phyloP scores from a whole-genome alignment of 106 monocot species.

The Dendrobium officinale region DNA sequence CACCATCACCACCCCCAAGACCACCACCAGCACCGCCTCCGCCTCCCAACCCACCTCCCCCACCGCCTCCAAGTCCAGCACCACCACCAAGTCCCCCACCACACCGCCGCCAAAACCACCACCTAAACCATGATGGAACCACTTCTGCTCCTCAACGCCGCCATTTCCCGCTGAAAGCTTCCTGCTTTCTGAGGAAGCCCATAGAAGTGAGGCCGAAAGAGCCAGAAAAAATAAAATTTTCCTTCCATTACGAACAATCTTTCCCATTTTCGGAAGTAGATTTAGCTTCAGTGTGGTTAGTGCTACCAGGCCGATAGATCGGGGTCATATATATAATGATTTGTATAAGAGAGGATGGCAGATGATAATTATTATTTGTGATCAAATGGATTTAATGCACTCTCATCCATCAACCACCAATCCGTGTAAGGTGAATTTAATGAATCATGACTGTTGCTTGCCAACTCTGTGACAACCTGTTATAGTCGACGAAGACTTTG shows the following conservation, averaged over 20 bases:
- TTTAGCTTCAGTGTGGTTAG: not conserved
- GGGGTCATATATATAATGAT: not conserved
- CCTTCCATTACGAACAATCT: not conserved
- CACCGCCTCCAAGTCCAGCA: not conserved
- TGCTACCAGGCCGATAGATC: not conserved
- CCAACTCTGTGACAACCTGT: not conserved
- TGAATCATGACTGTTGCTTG: not conserved
- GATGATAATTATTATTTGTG: not conserved
- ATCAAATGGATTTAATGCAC: not conserved
- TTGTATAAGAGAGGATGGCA: not conserved
- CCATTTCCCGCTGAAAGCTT: not conserved
- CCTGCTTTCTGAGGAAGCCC: not conserved
- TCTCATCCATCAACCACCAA: conserved; percentile 7
- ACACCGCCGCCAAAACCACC: not conserved
- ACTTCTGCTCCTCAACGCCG: conserved; percentile 1
- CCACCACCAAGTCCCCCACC: not conserved
- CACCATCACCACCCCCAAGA: not conserved
- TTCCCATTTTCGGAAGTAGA: not conserved
- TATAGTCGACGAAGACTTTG: too few relatives aligned
- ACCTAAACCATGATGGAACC: not conserved
- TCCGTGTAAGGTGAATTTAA: not conserved
- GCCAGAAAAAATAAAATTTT: not conserved
- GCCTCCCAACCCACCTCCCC: not conserved
- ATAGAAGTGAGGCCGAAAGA: not conserved
- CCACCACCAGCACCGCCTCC: not conserved